A percentile compares a stretch with the other conserved stretches of the same genome.
phyloP scores from a whole-genome alignment of 2,329 filamentous ascomycete species.

The Ceratocystis diversiconidia region DNA sequence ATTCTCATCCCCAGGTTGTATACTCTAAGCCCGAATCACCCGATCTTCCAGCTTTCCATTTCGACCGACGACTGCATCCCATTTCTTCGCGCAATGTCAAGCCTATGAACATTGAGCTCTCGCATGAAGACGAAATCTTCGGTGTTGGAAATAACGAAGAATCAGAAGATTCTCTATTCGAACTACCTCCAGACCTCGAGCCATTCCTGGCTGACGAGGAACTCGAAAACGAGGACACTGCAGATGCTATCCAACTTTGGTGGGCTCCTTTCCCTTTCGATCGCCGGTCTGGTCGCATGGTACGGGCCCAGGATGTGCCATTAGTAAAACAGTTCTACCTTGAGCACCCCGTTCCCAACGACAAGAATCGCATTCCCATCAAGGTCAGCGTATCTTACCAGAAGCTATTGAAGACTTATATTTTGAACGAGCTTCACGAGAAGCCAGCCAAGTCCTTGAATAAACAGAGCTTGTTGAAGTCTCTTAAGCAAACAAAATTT shows the following conservation, averaged over 20 bases:
- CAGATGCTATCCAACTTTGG: conserved; percentile 86
- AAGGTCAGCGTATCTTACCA: conserved; percentile 98
- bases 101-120: conserved; percentile 82
- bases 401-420: conserved; percentile 89
- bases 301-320: conserved; percentile 90
- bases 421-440: conserved; percentile 92
- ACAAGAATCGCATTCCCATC: conserved; percentile 53
- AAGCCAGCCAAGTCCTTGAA: conserved; percentile 90
- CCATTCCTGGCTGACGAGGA: conserved; percentile 86
- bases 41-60: conserved; percentile 88
- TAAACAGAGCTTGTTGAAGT: conserved; percentile 80
- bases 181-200: conserved; percentile 63
- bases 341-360: conserved; percentile 66
- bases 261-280: conserved; percentile 98
- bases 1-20: conserved; percentile 83
- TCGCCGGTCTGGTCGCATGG: conserved; percentile 85
- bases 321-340: conserved; percentile 97
- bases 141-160: conserved; percentile 62
- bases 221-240: conserved; percentile 75
- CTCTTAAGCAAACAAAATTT: conserved; percentile 92
- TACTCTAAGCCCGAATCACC: conserved; percentile 80
- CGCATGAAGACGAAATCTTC: conserved; percentile 89
- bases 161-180: conserved; percentile 68
- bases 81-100: conserved; percentile 91
- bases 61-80: conserved; percentile 93